Evolutionary conservation across 106 monocot genomes (phyloP).

Genomic region (Xerophyta viscosa): DNA sequence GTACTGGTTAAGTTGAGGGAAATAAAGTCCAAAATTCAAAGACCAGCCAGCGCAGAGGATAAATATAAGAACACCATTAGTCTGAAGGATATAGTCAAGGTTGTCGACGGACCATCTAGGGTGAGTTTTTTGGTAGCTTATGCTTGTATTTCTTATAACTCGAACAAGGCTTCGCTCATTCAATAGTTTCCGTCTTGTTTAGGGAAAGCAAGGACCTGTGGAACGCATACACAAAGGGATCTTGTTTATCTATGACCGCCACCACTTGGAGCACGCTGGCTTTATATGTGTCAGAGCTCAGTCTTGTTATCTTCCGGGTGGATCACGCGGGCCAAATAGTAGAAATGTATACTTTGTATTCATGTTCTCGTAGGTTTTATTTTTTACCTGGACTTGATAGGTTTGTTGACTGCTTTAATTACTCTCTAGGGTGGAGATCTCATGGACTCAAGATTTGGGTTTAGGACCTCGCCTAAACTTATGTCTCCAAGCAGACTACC

Average conservation of each 20-base stretch:
- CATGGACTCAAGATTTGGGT: constrained; percentile 41
- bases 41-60: constrained; percentile 69
- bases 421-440: constrained; percentile 40
- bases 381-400: not conserved
- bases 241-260: constrained; percentile 90
- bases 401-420: not conserved
- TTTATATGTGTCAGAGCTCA: constrained; percentile 94
- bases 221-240: constrained; percentile 86
- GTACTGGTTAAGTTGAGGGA: constrained; percentile 81
- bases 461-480: constrained; percentile 41
- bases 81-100: constrained; percentile 80
- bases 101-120: constrained; percentile 85
- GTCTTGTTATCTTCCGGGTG: constrained; percentile 77
- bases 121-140: constrained; percentile 21
- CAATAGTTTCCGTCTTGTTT: constrained; percentile 14
- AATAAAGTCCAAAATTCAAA: constrained; percentile 84
- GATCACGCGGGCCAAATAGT: constrained; percentile 41
- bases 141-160: constrained; percentile 1
- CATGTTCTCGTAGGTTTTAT: not conserved
- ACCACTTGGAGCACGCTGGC: constrained; percentile 96
- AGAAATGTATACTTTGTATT: constrained; percentile 38
- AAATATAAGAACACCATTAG: constrained; percentile 54
- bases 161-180: not conserved
- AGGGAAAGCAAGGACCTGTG: constrained; percentile 94
- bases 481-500: constrained; percentile 54